phyloP scores from a whole-genome alignment of 768 basidiomycete species.

The Termitomyces sp. region DNA sequence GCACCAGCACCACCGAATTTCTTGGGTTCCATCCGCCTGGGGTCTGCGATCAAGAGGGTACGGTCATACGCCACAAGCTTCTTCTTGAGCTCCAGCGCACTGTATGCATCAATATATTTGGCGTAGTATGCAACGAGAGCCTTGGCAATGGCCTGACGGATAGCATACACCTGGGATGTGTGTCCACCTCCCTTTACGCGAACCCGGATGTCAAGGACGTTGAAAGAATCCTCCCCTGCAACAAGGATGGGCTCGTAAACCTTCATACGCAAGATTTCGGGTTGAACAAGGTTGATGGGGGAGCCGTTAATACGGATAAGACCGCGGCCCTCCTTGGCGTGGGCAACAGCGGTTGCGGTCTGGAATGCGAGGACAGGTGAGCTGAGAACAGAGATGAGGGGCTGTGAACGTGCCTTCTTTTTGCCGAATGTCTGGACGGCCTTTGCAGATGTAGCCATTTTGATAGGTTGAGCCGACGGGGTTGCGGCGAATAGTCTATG shows the following conservation, averaged over 20 bases:
- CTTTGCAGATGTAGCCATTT: slow-evolving; percentile 73
- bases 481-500: slow-evolving; percentile 16
- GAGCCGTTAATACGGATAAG: slow-evolving; percentile 96
- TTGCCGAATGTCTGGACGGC: slow-evolving; percentile 99
- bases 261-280: slow-evolving; percentile 96
- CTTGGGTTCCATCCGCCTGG: slow-evolving; percentile 98
- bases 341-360: slow-evolving; percentile 98
- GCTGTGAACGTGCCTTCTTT: slow-evolving; percentile 83
- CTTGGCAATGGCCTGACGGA: slow-evolving; percentile 98
- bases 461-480: slow-evolving; percentile 28
- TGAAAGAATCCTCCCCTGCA: slow-evolving; percentile 85
- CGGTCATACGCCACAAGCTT: slow-evolving; percentile 94
- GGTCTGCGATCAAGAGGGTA: slow-evolving; percentile 86
- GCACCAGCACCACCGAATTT: slow-evolving; percentile 99
- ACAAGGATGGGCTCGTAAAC: slow-evolving; percentile 97
- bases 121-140: slow-evolving; percentile 97
- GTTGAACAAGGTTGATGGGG: slow-evolving; percentile 93
- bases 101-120: slow-evolving; percentile 97
- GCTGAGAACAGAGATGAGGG: slow-evolving; percentile 6
- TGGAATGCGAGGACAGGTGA: slow-evolving; percentile 23
- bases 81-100: slow-evolving; percentile 98
- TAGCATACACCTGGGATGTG: slow-evolving; percentile 97
- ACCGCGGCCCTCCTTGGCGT: slow-evolving; percentile 94
- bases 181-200: slow-evolving; percentile 99
- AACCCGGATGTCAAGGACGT: slow-evolving; percentile 90